A percentile compares a stretch with the other conserved stretches of the same genome.
Evolutionary conservation across 805 yeast species (phyloP).

Genomic region (Candida morakotiae): DNA sequence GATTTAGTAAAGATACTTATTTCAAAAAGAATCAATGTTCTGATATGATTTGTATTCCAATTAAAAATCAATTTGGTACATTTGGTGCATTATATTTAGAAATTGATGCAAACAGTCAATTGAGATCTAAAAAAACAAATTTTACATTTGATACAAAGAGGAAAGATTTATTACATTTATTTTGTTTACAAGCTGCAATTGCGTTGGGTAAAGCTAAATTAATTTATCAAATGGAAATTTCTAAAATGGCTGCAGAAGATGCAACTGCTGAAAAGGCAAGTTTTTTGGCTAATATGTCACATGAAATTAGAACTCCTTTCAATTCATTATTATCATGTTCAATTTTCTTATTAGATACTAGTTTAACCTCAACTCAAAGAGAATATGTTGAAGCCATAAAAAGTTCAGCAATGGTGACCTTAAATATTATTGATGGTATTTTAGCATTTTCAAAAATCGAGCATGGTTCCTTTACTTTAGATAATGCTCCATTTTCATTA

Average conservation of each 20-base stretch:
- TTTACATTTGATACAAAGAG: slow-evolving; percentile 26
- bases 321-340: slow-evolving; percentile 48
- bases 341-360: slow-evolving; percentile 46
- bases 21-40: slow-evolving; percentile 28
- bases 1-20: slow-evolving; percentile 38
- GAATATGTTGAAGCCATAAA: slow-evolving; percentile 52
- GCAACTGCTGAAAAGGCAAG: slow-evolving; percentile 54
- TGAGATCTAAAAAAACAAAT: slow-evolving; percentile 4
- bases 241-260: slow-evolving; percentile 43
- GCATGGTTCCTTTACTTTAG: slow-evolving; percentile 48
- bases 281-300: slow-evolving; percentile 53
- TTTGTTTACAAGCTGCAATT: slow-evolving; percentile 51
- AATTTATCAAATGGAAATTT: slow-evolving; percentile 44
- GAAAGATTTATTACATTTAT: slow-evolving; percentile 36
- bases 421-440: slow-evolving; percentile 51
- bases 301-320: slow-evolving; percentile 54
- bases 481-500: slow-evolving; percentile 40
- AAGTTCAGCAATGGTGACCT: slow-evolving; percentile 47
- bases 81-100: slow-evolving; percentile 29
- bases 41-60: slow-evolving; percentile 43
- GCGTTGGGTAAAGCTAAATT: slow-evolving; percentile 45
- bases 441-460: slow-evolving; percentile 53
- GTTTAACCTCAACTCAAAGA: slow-evolving; percentile 37
- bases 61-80: slow-evolving; percentile 36
- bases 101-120: slow-evolving; percentile 3